Base-by-base conservation (phyloP, 2,329 filamentous ascomycete genomes). In the Capronia epimyces region DNA sequence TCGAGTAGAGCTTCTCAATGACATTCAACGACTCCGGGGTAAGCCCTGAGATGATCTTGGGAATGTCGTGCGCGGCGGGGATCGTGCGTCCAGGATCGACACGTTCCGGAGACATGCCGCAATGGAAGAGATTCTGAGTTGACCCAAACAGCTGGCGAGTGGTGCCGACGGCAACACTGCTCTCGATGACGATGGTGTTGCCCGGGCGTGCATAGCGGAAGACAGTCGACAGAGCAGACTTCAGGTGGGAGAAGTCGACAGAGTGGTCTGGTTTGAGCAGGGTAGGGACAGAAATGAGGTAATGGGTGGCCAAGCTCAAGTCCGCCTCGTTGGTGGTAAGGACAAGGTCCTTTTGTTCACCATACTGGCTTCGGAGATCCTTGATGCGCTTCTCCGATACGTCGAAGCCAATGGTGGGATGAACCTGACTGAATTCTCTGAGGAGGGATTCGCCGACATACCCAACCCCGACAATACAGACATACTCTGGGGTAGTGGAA, bases 61-160 rank as follows among this genome's bases (percentile, higher is more conserved):
- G 55, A 25, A 58, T 56, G 13, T 52, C 43, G 18, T 51, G 25
- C 15, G 46, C 24, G 15, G 52, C 53, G 2, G 52, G 49, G 24
- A 48, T 34, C 21, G 50, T 49, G 22, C 55, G 45, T 36, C 55
- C 55, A 2, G 55, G 55, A 36, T 58, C 55, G 29, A 58, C 49
- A 25, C 55, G 41, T 31, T 57, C 55, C 25, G 55, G 55, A 20
- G 55, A 58, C 55, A 58, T 58, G 46, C 55, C 55, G 27, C 54
- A 53, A 39, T 53, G 44, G 42, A 52, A 56, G 46, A 42, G 13
- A 27, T 50, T 22, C 18, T 44, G 40, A 39, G 31, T 41, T 12
- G 42, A 22, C 18, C 42, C 24, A 20, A 58, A 49, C 7, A 58
- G 40, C 29, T 53, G 40, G 37, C 55, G 50, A 24, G 55, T 58